These are phyloP conservation scores for Trichomonascaceae sp. DNA, from an alignment of 1,139 yeast genomes.

Conservation along the genomic window DNA sequence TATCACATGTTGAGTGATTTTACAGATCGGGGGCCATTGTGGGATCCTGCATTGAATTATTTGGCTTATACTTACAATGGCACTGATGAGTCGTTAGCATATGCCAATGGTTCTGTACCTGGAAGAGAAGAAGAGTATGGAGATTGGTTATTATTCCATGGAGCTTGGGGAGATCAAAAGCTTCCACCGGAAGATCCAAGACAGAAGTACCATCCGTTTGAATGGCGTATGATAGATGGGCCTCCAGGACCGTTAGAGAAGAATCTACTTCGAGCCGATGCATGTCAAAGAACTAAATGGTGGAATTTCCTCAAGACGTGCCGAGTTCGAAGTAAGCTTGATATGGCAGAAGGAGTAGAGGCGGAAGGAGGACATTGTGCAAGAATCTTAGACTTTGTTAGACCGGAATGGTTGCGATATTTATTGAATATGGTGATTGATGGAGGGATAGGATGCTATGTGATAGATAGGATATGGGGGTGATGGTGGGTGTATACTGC, in stretches of 20 bases:
- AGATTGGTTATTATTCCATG: slow-evolving; percentile 73
- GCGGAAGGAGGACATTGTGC: slow-evolving; percentile 53
- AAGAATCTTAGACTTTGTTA: slow-evolving; percentile 25
- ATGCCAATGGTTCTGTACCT: slow-evolving; percentile 40
- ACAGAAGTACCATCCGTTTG: slow-evolving; percentile 82
- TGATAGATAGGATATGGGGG: slow-evolving; percentile 32
- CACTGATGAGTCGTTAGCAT: slow-evolving; percentile 28
- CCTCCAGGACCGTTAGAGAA: slow-evolving; percentile 86
- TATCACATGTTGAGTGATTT: slow-evolving; percentile 85
- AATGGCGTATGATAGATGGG: slow-evolving; percentile 84
- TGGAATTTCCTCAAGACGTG: slow-evolving; percentile 72
- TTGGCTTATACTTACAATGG: slow-evolving; percentile 79
- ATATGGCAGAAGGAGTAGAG: slow-evolving; percentile 85
- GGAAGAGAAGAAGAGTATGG: slow-evolving; percentile 62
- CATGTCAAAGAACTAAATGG: slow-evolving; percentile 87
- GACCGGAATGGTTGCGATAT: slow-evolving; percentile 27
- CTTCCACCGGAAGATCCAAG: slow-evolving; percentile 62
- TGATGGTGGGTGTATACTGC: too few relatives aligned
- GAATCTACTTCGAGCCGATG: slow-evolving; percentile 57
- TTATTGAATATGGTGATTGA: slow-evolving; percentile 27
- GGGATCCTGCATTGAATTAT: slow-evolving; percentile 85
- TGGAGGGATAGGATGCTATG: slow-evolving; percentile 32
- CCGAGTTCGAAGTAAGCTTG: slow-evolving; percentile 63
- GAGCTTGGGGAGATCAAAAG: slow-evolving; percentile 88
- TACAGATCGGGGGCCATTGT: slow-evolving; percentile 88